These are phyloP conservation scores for Nothophytophthora sp. DNA, from an alignment of 352 stramenopile species.

Conservation along the genomic window DNA sequence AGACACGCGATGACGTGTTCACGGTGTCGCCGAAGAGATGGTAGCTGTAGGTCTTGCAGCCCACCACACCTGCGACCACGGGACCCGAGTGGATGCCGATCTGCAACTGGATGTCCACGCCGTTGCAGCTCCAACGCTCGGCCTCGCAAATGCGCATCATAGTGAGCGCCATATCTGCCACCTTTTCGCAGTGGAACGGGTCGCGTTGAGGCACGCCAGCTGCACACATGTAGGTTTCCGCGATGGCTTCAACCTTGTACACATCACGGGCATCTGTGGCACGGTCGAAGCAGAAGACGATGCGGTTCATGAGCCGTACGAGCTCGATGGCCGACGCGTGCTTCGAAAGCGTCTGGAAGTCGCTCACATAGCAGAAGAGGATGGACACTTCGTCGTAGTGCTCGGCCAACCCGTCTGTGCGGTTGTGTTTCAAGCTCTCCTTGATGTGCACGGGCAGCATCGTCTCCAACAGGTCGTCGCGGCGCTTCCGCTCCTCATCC, in stretches of 20 bases:
- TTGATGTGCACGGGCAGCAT: conserved; percentile 82
- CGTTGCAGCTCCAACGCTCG: conserved; percentile 72
- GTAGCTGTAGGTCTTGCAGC: conserved; percentile 81
- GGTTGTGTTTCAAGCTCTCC: conserved; percentile 72
- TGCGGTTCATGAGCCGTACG: conserved; percentile 85
- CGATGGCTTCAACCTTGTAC: conserved; percentile 90
- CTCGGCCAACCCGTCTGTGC: conserved; percentile 62
- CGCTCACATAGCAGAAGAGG: conserved; percentile 82
- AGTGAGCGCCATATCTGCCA: conserved; percentile 76
- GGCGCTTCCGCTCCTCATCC: conserved; percentile 66
- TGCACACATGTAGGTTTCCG: conserved; percentile 84
- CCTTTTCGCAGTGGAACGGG: conserved; percentile 69
- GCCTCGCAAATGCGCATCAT: conserved; percentile 76
- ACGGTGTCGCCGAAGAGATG: conserved; percentile 87
- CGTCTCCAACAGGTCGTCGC: conserved; percentile 69
- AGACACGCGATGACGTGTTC: conserved; percentile 82
- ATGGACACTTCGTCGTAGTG: conserved; percentile 84
- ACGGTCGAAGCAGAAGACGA: conserved; percentile 86
- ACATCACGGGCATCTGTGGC: conserved; percentile 68
- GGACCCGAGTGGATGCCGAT: conserved; percentile 84
- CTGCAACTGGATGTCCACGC: conserved; percentile 74
- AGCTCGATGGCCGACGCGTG: conserved; percentile 73
- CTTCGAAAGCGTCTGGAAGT: conserved; percentile 74
- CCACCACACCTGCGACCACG: conserved; percentile 82
- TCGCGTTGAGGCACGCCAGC: conserved; percentile 64